These are phyloP conservation scores for Kokia cookei DNA, from an alignment of 441 rosid genomes.

Conservation along the genomic window DNA sequence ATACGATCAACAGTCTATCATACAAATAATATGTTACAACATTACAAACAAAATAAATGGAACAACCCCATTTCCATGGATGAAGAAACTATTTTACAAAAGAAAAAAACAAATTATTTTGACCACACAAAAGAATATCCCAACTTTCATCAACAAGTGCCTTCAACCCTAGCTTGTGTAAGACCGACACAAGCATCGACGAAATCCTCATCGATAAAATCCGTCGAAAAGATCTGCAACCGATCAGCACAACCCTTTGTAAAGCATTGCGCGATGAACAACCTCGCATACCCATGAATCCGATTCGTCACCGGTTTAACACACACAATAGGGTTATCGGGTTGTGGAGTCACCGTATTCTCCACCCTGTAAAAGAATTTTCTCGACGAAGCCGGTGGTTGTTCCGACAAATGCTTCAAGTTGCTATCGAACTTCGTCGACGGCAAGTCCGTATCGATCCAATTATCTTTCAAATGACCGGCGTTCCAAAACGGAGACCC, in stretches of 20 bases:
- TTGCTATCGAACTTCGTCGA: conserved; percentile 82
- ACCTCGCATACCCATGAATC: conserved; percentile 72
- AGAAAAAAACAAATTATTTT: neutral
- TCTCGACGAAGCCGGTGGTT: conserved; percentile 40
- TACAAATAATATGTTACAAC: neutral
- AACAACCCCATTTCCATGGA: neutral
- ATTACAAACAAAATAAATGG: neutral
- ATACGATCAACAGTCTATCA: neutral
- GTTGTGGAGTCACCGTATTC: conserved; percentile 75
- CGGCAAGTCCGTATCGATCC: conserved; percentile 92
- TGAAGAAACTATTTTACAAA: neutral
- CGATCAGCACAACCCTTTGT: conserved; percentile 49
- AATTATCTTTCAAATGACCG: conserved; percentile 69
- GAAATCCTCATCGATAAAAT: conserved; percentile 79
- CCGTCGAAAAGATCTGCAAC: conserved; percentile 84
- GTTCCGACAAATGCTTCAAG: conserved; percentile 58
- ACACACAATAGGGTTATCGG: conserved; percentile 79
- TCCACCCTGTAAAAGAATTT: conserved; percentile 85
- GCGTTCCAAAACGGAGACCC: conserved; percentile 72
- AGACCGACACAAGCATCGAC: conserved; percentile 84
- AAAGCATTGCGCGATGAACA: conserved; percentile 62
- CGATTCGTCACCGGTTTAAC: conserved; percentile 68
- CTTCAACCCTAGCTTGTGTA: conserved; percentile 64
- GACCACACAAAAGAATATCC: neutral
- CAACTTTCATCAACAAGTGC: conserved; percentile 36